These are phyloP conservation scores for Colletotrichum nymphaeae DNA, from an alignment of 2,329 filamentous ascomycete genomes.

Conservation along the genomic window DNA sequence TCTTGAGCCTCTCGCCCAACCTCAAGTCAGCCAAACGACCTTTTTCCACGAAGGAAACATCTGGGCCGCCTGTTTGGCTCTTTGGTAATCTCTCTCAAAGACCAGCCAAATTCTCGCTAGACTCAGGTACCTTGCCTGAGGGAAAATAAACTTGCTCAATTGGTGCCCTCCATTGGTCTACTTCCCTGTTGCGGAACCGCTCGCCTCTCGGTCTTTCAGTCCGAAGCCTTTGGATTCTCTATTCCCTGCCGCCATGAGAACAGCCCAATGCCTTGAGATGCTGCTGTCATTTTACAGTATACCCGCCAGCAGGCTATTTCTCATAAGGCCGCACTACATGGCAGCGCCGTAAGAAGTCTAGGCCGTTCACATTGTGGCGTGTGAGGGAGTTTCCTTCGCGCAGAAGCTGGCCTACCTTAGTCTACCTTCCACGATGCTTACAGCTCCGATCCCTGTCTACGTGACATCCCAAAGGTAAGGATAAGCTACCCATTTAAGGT, in stretches of 20 bases:
- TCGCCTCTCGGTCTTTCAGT: neutral
- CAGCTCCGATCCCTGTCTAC: constrained; percentile 16
- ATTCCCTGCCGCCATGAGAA: neutral
- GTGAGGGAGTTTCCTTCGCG: neutral
- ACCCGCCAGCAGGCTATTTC: neutral
- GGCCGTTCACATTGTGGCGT: constrained; percentile 15
- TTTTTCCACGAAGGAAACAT: neutral
- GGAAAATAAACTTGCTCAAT: constrained; percentile 40
- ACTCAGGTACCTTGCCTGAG: neutral
- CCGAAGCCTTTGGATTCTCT: too few relatives aligned
- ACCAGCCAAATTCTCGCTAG: neutral
- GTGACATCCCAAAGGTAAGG: neutral
- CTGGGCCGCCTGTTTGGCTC: neutral
- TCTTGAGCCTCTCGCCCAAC: constrained; percentile 15
- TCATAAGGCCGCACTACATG: neutral
- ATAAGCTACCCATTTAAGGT: constrained; percentile 7
- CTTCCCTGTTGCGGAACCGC: constrained; percentile 3
- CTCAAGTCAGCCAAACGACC: neutral
- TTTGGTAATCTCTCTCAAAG: neutral
- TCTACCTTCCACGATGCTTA: neutral
- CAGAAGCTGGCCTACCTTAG: neutral
- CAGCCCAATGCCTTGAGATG: neutral
- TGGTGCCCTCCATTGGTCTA: constrained; percentile 35
- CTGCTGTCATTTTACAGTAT: neutral
- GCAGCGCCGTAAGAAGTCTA: neutral